These are phyloP conservation scores for Fusarium odoratissimum DNA, from an alignment of 2,329 filamentous ascomycete species.

Conservation along the genomic window DNA sequence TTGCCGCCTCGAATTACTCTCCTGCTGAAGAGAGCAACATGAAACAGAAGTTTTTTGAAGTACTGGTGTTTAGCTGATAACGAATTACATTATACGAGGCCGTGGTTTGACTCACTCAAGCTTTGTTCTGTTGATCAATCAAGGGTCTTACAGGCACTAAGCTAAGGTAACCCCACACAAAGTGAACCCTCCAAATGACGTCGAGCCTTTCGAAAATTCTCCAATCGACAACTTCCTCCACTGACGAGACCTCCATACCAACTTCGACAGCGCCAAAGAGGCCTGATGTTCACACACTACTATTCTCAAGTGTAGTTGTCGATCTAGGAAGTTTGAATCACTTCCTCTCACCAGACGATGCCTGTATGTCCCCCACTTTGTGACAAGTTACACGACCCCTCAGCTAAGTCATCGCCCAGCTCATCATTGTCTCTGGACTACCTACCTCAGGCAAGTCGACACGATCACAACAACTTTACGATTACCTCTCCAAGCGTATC, in stretches of 20 bases:
- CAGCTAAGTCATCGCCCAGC: constrained; percentile 54
- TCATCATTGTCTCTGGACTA: constrained; percentile 74
- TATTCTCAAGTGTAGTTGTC: not conserved
- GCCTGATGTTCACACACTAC: not conserved
- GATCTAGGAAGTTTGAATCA: not conserved
- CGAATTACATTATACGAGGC: not conserved
- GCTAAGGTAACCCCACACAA: constrained; percentile 12
- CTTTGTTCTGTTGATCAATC: not conserved
- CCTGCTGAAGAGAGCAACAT: not conserved
- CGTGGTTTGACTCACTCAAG: not conserved
- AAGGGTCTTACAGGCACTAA: constrained; percentile 3
- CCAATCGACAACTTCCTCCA: constrained; percentile 14
- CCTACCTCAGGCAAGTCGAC: constrained; percentile 77
- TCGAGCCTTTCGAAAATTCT: constrained; percentile 26
- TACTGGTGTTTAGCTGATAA: not conserved
- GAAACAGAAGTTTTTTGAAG: not conserved
- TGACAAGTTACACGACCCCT: constrained; percentile 7
- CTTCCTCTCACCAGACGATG: constrained; percentile 26
- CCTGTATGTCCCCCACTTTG: constrained; percentile 33
- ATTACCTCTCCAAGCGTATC: constrained; percentile 71
- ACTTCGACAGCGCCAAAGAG: not conserved
- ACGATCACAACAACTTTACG: constrained; percentile 73
- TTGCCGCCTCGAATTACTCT: not conserved
- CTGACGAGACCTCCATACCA: not conserved
- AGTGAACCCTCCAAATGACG: constrained; percentile 24